Percentiles rank a stretch among this genome's conserved stretches.
These are phyloP conservation scores for Trypanosoma platydactyli DNA, from an alignment of 208 protist species.

Conservation along the genomic window DNA sequence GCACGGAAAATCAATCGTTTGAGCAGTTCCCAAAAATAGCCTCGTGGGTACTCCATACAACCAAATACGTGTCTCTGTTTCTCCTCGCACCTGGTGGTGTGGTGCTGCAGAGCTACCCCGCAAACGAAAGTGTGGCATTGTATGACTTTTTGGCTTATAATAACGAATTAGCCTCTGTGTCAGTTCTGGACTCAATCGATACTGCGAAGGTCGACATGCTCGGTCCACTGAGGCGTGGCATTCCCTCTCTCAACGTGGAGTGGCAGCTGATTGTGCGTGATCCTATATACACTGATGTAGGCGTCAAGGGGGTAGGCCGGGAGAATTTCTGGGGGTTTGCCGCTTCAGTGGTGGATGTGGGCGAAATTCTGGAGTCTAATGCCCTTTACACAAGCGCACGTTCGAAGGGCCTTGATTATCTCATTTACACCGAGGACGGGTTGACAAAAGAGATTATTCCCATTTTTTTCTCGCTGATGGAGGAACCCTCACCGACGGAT, in stretches of 20 bases:
- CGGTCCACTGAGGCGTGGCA: slow-evolving; percentile 27
- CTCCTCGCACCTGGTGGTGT: slow-evolving; percentile 64
- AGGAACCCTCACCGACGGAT: slow-evolving; percentile 17
- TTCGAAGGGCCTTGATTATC: slow-evolving; percentile 39
- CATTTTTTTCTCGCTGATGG: slow-evolving; percentile 32
- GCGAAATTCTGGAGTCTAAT: slow-evolving; percentile 27
- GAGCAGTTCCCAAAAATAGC: slow-evolving; percentile 31
- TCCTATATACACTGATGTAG: slow-evolving; percentile 49
- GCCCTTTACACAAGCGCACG: slow-evolving; percentile 25
- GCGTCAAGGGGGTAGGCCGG: background rate
- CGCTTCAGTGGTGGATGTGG: slow-evolving; percentile 41
- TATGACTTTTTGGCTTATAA: slow-evolving; percentile 23
- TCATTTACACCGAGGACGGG: slow-evolving; percentile 39
- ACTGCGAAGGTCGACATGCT: slow-evolving; percentile 26
- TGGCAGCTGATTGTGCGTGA: slow-evolving; percentile 48
- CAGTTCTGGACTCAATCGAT: slow-evolving; percentile 28
- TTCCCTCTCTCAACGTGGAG: slow-evolving; percentile 7
- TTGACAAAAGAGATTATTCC: slow-evolving; percentile 7
- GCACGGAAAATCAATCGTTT: slow-evolving; percentile 35
- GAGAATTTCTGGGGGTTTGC: slow-evolving; percentile 79
- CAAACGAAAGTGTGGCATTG: slow-evolving; percentile 22
- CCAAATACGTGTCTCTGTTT: slow-evolving; percentile 3
- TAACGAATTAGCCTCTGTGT: slow-evolving; percentile 1
- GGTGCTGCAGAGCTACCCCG: slow-evolving; percentile 34
- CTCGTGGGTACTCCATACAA: slow-evolving; percentile 3